A percentile compares a stretch with the other conserved stretches of the same genome.
phyloP scores from a whole-genome alignment of 169 alveolate genomes.

The Theileria orientalis region DNA sequence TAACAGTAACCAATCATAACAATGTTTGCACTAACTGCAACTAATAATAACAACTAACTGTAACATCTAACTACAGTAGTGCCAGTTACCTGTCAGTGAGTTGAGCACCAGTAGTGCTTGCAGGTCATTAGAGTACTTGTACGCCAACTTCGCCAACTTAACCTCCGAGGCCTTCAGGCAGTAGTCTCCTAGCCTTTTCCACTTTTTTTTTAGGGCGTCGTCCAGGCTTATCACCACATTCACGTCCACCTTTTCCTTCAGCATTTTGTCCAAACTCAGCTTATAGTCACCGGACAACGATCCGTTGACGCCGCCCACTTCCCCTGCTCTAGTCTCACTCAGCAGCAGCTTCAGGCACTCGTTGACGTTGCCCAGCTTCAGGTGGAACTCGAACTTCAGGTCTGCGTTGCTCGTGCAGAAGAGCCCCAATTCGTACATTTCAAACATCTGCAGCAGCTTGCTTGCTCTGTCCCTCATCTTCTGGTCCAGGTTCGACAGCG shows the following conservation, averaged over 20 bases:
- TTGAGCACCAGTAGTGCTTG: constrained; percentile 72
- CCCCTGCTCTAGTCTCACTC: constrained; percentile 46
- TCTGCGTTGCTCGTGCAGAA: constrained; percentile 86
- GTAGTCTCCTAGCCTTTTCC: constrained; percentile 79
- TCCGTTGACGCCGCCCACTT: not conserved
- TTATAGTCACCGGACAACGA: constrained; percentile 2
- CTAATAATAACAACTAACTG: no score
- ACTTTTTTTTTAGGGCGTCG: constrained; percentile 66
- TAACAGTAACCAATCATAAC: no score
- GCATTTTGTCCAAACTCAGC: not conserved
- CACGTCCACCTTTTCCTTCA: not conserved
- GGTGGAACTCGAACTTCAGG: constrained; percentile 89
- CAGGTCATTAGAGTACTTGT: constrained; percentile 68
- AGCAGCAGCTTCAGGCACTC: constrained; percentile 77
- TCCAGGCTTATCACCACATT: constrained; percentile 40
- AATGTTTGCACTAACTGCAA: no score
- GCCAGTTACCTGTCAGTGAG: constrained; percentile 52
- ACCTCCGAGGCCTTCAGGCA: constrained; percentile 71
- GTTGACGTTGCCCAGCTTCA: constrained; percentile 83
- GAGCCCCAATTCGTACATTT: constrained; percentile 87
- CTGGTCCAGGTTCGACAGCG: constrained; percentile 67
- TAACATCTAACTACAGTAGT: not conserved
- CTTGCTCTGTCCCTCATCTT: constrained; percentile 85
- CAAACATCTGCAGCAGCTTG: constrained; percentile 86
- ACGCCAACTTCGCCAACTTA: constrained; percentile 75